Evolutionary conservation across 2,329 filamentous ascomycete genomes (phyloP), one percentile per base, ranked within the genome.

Genomic region (Fusarium aywerte): DNA sequence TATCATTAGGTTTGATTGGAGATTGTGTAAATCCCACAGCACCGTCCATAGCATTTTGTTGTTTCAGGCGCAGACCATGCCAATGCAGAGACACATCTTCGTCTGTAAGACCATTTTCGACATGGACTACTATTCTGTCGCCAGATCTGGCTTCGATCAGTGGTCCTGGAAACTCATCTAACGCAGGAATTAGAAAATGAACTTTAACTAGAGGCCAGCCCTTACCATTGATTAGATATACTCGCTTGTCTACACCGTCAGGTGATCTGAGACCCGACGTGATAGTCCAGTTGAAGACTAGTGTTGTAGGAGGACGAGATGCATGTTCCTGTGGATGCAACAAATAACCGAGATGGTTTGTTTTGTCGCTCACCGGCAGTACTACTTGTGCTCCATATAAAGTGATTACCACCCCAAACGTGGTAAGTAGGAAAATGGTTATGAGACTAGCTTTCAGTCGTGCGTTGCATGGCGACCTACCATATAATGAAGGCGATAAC

Each of bases 11-110:
- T 9, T 5, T 3, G 7, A 47, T 21, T 0, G 20, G 18, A 1
- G 36, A 33, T 10, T 61, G 58, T 6, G 58, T 61, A 16, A 61
- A 27, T 2, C 58, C 58, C 5, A 45, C 39, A 12, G 56, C 58
- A 1, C 58, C 58, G 4, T 61, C 58, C 58, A 61, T 61, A 1
- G 0, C 9, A 12, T 61, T 61, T 1, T 54, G 58, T 1, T 23
- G 3, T 2, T 21, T 40, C 21, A 61, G 23, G 0, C 29, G 39
- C 0, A 61, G 16, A 1, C 58, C 58, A 1, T 61, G 58, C 58
- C 56, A 61, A 3, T 61, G 58, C 4, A 61, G n/a, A 1, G 56
- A 61, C 3, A 54, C 1, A 2, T 18, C 39, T 20, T 61, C 27
- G 1, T 60, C 18, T 2, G 2, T 1, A 1, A 61, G 13, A 0